Evolutionary conservation across 768 basidiomycete species (phyloP).

Genomic region (Serendipita indica): DNA sequence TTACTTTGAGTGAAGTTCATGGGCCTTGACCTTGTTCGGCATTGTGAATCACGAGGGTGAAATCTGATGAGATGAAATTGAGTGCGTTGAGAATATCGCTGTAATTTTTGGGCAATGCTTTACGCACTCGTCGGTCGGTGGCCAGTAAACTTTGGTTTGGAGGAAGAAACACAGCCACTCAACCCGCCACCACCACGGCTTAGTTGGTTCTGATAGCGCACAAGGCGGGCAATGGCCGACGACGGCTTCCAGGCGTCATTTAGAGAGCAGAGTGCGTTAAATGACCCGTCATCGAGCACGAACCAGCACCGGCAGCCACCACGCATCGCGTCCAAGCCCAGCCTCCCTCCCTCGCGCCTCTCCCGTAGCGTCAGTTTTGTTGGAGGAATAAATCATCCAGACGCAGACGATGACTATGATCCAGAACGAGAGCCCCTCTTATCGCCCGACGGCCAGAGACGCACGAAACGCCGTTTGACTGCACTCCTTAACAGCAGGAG

Average conservation of each 20-base stretch:
- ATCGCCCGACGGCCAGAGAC: background rate
- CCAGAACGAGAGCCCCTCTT: background rate
- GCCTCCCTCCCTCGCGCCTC: background rate
- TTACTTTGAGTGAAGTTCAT: constrained; percentile 92
- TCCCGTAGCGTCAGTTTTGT: constrained; percentile 3
- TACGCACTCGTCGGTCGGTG: background rate
- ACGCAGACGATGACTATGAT: background rate
- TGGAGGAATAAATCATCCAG: constrained; percentile 1
- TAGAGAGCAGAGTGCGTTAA: too few relatives aligned
- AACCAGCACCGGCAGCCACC: too few relatives aligned
- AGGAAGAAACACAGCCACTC: constrained; percentile 1
- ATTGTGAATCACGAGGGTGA: too few relatives aligned
- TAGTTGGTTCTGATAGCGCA: background rate
- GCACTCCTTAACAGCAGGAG: constrained; percentile 3
- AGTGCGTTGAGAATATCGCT: too few relatives aligned
- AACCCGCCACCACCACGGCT: background rate
- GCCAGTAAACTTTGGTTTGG: background rate
- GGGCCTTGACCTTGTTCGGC: constrained; percentile 69
- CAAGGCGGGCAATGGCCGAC: background rate
- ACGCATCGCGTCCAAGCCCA: background rate
- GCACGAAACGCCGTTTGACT: background rate
- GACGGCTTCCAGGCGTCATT: too few relatives aligned
- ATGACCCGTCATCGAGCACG: too few relatives aligned
- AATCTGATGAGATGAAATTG: too few relatives aligned
- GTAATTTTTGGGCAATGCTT: too few relatives aligned